Percentiles rank a stretch among this genome's conserved stretches.
These are phyloP conservation scores for Venturia asperata DNA, from an alignment of 2,329 filamentous ascomycete species.

Conservation along the genomic window DNA sequence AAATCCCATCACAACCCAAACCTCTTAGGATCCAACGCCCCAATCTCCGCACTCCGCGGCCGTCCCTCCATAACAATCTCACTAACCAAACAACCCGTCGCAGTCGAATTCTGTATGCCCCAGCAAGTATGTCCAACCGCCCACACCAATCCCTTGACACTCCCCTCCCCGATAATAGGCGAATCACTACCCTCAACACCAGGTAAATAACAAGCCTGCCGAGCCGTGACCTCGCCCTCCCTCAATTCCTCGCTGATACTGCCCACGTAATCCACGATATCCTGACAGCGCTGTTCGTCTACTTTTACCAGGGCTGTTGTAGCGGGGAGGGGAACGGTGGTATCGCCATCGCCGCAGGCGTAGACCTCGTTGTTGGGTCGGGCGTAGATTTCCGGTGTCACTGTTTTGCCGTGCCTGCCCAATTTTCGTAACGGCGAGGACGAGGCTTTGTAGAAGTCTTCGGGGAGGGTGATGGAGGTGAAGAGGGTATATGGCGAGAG, in stretches of 20 bases:
- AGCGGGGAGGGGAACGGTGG: constrained; percentile 63
- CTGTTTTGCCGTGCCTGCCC: not conserved
- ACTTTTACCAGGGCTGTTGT: constrained; percentile 68
- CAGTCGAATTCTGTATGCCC: constrained; percentile 95
- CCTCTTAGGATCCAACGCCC: constrained; percentile 36
- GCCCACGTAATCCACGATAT: constrained; percentile 72
- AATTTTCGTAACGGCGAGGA: constrained; percentile 31
- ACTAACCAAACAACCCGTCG: constrained; percentile 50
- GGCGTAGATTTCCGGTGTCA: constrained; percentile 85
- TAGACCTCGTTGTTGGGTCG: constrained; percentile 85
- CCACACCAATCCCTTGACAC: constrained; percentile 65
- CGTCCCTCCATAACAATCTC: constrained; percentile 42
- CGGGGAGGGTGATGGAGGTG: constrained; percentile 71
- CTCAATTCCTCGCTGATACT: constrained; percentile 46
- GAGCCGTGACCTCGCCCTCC: constrained; percentile 53
- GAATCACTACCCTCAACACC: constrained; percentile 56
- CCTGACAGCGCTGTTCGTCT: constrained; percentile 71
- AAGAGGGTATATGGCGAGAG: constrained; percentile 75
- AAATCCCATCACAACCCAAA: constrained; percentile 8
- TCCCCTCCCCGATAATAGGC: constrained; percentile 71
- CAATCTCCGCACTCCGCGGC: constrained; percentile 37
- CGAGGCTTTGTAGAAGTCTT: constrained; percentile 51
- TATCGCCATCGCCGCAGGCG: constrained; percentile 86
- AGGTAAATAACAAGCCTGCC: constrained; percentile 91
- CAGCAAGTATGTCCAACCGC: constrained; percentile 93